Percentiles rank a stretch among this genome's conserved stretches.
These are phyloP conservation scores for Rhodotorula paludigena DNA, from an alignment of 768 basidiomycete species.

Conservation along the genomic window DNA sequence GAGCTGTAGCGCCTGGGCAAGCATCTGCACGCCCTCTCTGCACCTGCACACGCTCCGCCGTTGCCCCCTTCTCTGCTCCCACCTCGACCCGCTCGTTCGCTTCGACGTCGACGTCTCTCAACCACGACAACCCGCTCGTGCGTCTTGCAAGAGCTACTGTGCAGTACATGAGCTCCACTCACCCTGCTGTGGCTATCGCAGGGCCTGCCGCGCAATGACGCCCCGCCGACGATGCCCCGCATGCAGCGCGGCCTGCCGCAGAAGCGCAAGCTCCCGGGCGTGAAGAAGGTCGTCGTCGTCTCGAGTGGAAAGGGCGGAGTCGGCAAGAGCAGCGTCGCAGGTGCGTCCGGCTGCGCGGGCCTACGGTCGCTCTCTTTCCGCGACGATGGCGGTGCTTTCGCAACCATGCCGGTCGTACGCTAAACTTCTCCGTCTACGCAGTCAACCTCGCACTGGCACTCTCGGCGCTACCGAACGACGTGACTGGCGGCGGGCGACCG, in stretches of 20 bases:
- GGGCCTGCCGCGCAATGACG: slow-evolving; percentile 50
- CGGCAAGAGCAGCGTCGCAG: slow-evolving; percentile 88
- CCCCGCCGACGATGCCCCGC: slow-evolving; percentile 51
- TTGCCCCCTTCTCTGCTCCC: neutral
- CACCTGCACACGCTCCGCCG: neutral
- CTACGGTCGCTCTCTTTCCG: neutral
- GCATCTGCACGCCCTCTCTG: too few relatives aligned
- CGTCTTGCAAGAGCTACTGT: neutral
- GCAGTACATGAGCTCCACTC: neutral
- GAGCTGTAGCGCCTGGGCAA: too few relatives aligned
- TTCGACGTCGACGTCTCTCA: neutral
- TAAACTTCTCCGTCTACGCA: slow-evolving; percentile 43
- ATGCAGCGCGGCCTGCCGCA: slow-evolving; percentile 47
- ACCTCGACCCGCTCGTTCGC: neutral
- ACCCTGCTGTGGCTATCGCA: slow-evolving; percentile 18
- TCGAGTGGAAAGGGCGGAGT: slow-evolving; percentile 94
- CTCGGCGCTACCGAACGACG: slow-evolving; percentile 49
- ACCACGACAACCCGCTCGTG: slow-evolving; percentile 43
- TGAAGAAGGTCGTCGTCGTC: slow-evolving; percentile 73
- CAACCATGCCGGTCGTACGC: neutral
- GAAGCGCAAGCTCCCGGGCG: slow-evolving; percentile 55
- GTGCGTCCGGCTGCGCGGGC: slow-evolving; percentile 49
- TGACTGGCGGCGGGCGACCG: slow-evolving; percentile 48
- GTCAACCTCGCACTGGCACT: slow-evolving; percentile 78
- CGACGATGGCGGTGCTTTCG: too few relatives aligned